Conservation (phyloP, 441 rosid genomes). For the Erysimum pusillum region DNA sequence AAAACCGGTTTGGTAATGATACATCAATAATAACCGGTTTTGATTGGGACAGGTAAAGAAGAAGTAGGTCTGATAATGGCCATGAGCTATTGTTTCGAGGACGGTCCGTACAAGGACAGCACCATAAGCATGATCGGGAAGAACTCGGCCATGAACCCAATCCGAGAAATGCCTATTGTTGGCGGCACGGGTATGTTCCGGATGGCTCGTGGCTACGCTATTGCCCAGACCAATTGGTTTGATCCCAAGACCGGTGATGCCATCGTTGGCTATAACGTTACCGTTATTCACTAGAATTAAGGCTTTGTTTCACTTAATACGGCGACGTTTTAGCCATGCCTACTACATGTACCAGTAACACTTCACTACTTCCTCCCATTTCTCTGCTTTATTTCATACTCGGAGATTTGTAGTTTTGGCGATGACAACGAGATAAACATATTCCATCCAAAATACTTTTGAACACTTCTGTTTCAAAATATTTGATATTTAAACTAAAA, state of each 20-base stretch:
- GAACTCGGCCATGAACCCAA: slow-evolving; percentile 56
- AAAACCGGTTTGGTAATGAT: background rate
- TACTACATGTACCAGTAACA: slow-evolving; percentile 11
- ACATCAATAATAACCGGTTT: background rate
- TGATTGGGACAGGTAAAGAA: slow-evolving; percentile 48
- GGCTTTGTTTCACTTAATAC: background rate
- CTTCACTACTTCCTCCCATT: background rate
- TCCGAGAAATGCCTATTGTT: slow-evolving; percentile 76
- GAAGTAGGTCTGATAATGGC: slow-evolving; percentile 69
- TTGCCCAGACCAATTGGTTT: slow-evolving; percentile 57
- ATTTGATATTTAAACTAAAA: too few relatives aligned
- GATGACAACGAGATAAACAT: background rate
- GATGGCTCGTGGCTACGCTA: slow-evolving; percentile 74
- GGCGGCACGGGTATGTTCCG: slow-evolving; percentile 83
- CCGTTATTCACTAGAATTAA: slow-evolving; percentile 54
- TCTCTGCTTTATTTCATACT: background rate
- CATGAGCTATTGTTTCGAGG: slow-evolving; percentile 62
- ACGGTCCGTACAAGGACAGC: slow-evolving; percentile 73
- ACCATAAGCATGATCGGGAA: slow-evolving; percentile 67
- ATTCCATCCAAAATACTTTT: background rate
- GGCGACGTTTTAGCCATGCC: background rate
- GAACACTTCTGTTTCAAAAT: too few relatives aligned
- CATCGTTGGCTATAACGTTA: slow-evolving; percentile 68
- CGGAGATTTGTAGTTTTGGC: background rate
- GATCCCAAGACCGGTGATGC: slow-evolving; percentile 65